Conservation (phyloP, 192 early-diverging fungal genomes). For the Ramicandelaber brevisporus region DNA sequence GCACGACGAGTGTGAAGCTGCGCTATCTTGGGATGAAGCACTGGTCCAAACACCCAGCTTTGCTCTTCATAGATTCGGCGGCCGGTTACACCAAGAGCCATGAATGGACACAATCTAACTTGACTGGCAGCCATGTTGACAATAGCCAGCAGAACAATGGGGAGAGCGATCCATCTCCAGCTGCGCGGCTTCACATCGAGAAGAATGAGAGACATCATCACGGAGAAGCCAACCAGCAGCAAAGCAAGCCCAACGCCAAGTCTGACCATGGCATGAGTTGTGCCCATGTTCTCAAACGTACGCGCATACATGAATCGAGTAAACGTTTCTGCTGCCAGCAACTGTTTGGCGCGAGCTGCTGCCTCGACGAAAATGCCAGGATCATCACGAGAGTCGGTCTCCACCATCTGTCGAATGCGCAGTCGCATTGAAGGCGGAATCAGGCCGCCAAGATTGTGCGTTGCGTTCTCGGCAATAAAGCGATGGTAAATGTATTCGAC, state of each 20-base stretch:
- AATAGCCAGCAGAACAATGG: conserved; percentile 13
- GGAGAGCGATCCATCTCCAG: conserved; percentile 22
- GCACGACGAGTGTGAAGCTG: too few species aligned
- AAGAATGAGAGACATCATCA: conserved; percentile 23
- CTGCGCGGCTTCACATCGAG: conserved; percentile 15
- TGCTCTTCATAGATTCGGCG: too few species aligned
- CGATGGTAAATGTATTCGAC: conserved; percentile 25
- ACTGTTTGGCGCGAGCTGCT: conserved; percentile 20
- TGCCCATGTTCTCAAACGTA: conserved; percentile 25
- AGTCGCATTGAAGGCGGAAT: conserved; percentile 13
- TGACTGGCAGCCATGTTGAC: conserved; percentile 11
- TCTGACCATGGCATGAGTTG: conserved; percentile 16
- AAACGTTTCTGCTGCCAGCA: conserved; percentile 21
- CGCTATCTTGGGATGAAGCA: too few species aligned
- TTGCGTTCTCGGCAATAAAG: conserved; percentile 21
- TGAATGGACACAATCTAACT: conserved; percentile 14
- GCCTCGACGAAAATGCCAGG: conserved; percentile 24
- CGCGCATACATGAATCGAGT: conserved; percentile 25
- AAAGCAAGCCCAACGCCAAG: conserved; percentile 17
- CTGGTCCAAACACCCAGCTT: too few species aligned
- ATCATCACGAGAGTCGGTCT: conserved; percentile 11
- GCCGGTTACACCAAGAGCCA: too few species aligned
- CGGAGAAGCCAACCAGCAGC: conserved; percentile 21
- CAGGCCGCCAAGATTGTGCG: conserved; percentile 18
- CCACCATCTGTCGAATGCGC: conserved; percentile 4